Evolutionary conservation across 257 asterid genomes (phyloP).

Genomic region (Jaltomata sinuosa): DNA sequence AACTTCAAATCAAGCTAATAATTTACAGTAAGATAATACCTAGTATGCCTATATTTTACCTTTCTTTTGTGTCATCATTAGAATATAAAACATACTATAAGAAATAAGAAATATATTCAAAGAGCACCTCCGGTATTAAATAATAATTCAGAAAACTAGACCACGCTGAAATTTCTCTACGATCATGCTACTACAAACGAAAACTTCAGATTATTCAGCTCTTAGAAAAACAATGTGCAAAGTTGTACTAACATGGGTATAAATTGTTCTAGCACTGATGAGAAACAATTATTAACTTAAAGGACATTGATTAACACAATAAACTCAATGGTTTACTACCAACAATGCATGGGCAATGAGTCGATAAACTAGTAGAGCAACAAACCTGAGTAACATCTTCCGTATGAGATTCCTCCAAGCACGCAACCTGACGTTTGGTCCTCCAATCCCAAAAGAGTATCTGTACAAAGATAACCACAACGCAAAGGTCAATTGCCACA

Average conservation of each 20-base stretch:
- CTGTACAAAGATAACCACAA: conserved; percentile 18
- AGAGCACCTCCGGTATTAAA: background rate
- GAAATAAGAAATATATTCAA: background rate
- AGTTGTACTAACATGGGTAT: background rate
- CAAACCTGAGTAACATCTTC: conserved; percentile 95
- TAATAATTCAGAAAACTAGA: background rate
- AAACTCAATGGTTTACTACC: background rate
- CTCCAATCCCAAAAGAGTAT: conserved; percentile 89
- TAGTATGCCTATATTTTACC: background rate
- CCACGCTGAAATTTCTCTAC: background rate
- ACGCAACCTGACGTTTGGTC: conserved; percentile 58
- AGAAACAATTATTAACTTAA: background rate
- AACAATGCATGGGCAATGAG: background rate
- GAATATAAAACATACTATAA: background rate
- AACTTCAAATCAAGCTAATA: background rate
- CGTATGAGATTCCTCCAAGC: conserved; percentile 85
- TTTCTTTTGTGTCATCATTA: background rate
- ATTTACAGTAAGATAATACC: background rate
- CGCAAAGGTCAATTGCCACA: background rate
- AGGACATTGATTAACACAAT: background rate
- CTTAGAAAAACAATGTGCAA: background rate
- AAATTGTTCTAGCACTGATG: background rate
- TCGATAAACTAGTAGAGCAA: background rate
- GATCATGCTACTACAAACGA: background rate
- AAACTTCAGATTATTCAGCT: background rate